Evolutionary conservation across 257 asterid species (phyloP).

Genomic region (Ophiorrhiza pumila): DNA sequence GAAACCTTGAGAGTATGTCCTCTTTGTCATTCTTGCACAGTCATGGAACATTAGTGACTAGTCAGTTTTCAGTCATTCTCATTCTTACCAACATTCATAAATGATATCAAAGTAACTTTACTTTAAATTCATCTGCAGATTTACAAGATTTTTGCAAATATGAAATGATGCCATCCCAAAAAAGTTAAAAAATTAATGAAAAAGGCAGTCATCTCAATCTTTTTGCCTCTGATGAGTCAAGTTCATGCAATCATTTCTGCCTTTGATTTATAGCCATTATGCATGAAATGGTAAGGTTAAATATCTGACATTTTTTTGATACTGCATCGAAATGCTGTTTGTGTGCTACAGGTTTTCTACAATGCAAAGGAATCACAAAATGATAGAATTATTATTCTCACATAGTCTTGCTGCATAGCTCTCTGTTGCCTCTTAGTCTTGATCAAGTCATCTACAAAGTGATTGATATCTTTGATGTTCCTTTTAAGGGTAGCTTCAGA

Average conservation of each 20-base stretch:
- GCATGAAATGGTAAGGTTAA: not conserved
- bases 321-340: not conserved
- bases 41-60: not conserved
- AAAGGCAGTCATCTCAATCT: not conserved
- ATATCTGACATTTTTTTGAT: not conserved
- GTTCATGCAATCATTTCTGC: not conserved
- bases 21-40: constrained; percentile 53
- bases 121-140: not conserved
- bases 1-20: constrained; percentile 72
- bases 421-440: constrained; percentile 43
- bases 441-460: constrained; percentile 53
- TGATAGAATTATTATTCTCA: constrained; percentile 12
- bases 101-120: not conserved
- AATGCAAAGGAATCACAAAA: not conserved
- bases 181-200: not conserved
- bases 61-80: not conserved
- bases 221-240: not conserved
- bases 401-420: constrained; percentile 34
- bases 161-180: not conserved
- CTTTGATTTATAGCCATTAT: not conserved
- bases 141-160: not conserved
- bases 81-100: not conserved
- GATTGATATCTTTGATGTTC: constrained; percentile 44
- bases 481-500: constrained; percentile 55
- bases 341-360: not conserved